Percentiles rank a stretch among this genome's conserved stretches.
phyloP scores from a whole-genome alignment of 2,329 filamentous ascomycete genomes.

The Sarocladium oryzae region DNA sequence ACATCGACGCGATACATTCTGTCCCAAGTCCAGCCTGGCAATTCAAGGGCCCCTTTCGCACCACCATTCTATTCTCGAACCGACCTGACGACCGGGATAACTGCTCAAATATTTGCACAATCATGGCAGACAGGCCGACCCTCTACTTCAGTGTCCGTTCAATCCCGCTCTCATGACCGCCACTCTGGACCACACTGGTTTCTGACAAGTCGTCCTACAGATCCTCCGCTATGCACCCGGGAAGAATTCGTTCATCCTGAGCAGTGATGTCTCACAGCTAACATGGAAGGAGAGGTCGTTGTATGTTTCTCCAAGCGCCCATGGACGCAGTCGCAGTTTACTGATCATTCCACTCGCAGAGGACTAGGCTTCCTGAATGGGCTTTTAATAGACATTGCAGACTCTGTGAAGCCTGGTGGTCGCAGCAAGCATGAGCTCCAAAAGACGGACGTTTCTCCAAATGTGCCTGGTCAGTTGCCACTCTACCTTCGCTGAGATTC shows the following conservation, averaged over 20 bases:
- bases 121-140: too few relatives aligned
- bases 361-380: too few relatives aligned
- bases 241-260: neutral
- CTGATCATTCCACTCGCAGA: too few relatives aligned
- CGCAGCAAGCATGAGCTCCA: neutral
- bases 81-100: too few relatives aligned
- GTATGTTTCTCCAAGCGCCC: neutral
- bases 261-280: neutral
- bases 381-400: too few relatives aligned
- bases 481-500: too few relatives aligned
- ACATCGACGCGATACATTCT: neutral
- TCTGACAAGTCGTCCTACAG: too few relatives aligned
- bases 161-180: neutral
- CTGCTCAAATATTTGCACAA: too few relatives aligned
- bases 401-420: too few relatives aligned
- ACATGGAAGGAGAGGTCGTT: neutral
- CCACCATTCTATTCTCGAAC: neutral
- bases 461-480: neutral
- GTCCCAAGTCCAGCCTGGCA: neutral
- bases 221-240: too few relatives aligned
- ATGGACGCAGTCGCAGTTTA: too few relatives aligned
- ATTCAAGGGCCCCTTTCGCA: neutral
- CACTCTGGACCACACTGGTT: too few relatives aligned
- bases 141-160: constrained; percentile 1
- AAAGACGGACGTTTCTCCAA: neutral